A percentile compares a stretch with the other conserved stretches of the same genome.
Evolutionary conservation across 371 early-diverging fungal species (phyloP).

Genomic region (Batrachochytrium dendrobatidis): DNA sequence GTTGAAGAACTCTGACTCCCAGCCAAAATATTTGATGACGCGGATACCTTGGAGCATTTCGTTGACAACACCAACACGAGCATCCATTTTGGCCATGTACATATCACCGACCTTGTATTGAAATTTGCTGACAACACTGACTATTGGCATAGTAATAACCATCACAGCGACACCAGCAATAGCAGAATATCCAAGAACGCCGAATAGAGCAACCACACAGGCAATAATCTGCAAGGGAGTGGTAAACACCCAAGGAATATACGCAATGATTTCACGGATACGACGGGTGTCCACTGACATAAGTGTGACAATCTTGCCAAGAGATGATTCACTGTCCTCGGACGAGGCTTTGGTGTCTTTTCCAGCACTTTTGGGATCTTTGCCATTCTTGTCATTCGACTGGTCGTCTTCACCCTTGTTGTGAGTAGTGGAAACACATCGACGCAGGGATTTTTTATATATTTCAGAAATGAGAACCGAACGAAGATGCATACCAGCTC

Average conservation of each 20-base stretch:
- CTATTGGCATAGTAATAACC: constrained; percentile 7
- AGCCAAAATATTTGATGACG: constrained; percentile 36
- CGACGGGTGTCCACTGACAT: constrained; percentile 40
- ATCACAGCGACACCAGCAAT: constrained; percentile 25
- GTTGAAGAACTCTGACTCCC: constrained; percentile 39
- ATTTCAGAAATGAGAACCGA: constrained; percentile 1
- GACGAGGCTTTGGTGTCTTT: neutral
- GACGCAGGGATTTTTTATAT: constrained; percentile 11
- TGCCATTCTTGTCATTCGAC: neutral
- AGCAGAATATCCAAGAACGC: constrained; percentile 29
- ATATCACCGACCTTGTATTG: constrained; percentile 20
- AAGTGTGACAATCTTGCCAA: constrained; percentile 36
- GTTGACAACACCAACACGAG: constrained; percentile 25
- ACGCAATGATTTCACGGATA: constrained; percentile 26
- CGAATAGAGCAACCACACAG: constrained; percentile 13
- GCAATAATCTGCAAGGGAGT: constrained; percentile 5
- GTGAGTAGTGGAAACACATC: neutral
- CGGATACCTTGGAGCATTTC: constrained; percentile 32
- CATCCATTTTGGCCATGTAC: constrained; percentile 22
- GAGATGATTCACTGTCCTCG: constrained; percentile 5
- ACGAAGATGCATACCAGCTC: constrained; percentile 10
- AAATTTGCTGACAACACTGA: constrained; percentile 7
- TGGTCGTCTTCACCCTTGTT: neutral
- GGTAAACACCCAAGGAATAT: neutral
- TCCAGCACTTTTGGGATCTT: neutral